Base-by-base conservation (phyloP, 768 basidiomycete genomes). In the Suillus cothurnatus region DNA sequence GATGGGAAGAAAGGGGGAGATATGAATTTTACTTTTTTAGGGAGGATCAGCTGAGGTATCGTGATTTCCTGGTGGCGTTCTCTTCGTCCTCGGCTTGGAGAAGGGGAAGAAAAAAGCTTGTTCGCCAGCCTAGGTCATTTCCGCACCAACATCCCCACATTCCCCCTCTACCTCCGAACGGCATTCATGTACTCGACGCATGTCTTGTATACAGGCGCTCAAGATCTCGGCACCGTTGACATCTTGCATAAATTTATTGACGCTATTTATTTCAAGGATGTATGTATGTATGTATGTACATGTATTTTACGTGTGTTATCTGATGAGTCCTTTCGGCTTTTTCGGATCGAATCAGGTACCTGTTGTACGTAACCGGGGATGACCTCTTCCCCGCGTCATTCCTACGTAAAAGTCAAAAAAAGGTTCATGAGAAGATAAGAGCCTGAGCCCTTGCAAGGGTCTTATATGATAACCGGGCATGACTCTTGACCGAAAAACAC, bases 41-140 rank as follows among this genome's bases (percentile, higher is more conserved):
- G 52, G 52, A 32, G 8, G 47, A 49, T 49, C 47, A 49, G 23
- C 26, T 28, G 28, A 26, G 53, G 53, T 55, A 55, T 55, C 53
- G 21, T 55, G 11, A 55, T 34, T 55, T 55, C 53, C 32, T 32
- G 53, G 53, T 55, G 31, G 32, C 32, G 52, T 34, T 55, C 8
- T 19, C 15, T 52, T 28, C 26, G 15, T 55, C 53, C 53, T 55
- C 53, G 53, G 53, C 32, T n/a, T 55, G 53, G 6, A 4, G 28
- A 52, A 52, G 50, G 26, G 50, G 45, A 39, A 7, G 50, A 23
- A 11, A 49, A 21, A 21, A 31, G 21, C 31, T 32, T 53, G 52
- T 53, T 53, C 52, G 52, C 28, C 28, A 53, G 28, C 28, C 15
- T 47, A n/a, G 45, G 12, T 55, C 53, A 55, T 55, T 55, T 55